Percentiles rank a stretch among this genome's conserved stretches.
phyloP scores from a whole-genome alignment of 1,139 yeast genomes.

The Chernovozyma sophiae-reginae region DNA sequence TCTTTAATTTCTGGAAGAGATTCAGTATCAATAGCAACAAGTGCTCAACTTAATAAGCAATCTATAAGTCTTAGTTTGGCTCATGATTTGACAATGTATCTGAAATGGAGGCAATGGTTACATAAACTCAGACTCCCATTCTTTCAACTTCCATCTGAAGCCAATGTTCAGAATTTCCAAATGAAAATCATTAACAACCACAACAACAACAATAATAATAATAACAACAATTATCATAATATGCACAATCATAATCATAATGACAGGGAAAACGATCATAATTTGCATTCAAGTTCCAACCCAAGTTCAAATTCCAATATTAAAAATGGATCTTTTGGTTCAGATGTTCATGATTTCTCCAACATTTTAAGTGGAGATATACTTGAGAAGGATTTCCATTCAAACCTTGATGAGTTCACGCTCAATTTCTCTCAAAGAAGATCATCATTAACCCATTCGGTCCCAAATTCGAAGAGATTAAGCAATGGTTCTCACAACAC shows the following conservation, averaged over 20 bases:
- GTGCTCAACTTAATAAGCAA: slow-evolving; percentile 22
- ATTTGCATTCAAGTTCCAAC: slow-evolving; percentile 3
- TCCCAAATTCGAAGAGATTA: no score
- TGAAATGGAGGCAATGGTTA: slow-evolving; percentile 35
- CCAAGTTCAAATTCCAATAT: background rate
- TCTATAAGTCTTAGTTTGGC: slow-evolving; percentile 25
- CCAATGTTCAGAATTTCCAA: slow-evolving; percentile 26
- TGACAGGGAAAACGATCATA: background rate
- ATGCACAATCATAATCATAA: background rate
- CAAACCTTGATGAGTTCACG: slow-evolving; percentile 29
- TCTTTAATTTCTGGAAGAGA: slow-evolving; percentile 12
- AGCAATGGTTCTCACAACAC: background rate
- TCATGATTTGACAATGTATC: slow-evolving; percentile 22
- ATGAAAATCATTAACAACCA: slow-evolving; percentile 16
- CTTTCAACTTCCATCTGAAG: slow-evolving; percentile 39
- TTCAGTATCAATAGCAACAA: slow-evolving; percentile 22
- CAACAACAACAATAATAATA: background rate
- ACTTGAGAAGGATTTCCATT: slow-evolving; percentile 27
- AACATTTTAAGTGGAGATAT: slow-evolving; percentile 29
- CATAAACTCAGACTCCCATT: slow-evolving; percentile 38
- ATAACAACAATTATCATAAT: background rate
- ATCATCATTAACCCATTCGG: slow-evolving; percentile 5
- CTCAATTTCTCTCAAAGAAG: slow-evolving; percentile 17
- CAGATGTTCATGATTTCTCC: slow-evolving; percentile 34
- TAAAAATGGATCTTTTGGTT: background rate